Evolutionary conservation across 352 stramenopile species (phyloP).

Genomic region (Phytophthora colocasiae): DNA sequence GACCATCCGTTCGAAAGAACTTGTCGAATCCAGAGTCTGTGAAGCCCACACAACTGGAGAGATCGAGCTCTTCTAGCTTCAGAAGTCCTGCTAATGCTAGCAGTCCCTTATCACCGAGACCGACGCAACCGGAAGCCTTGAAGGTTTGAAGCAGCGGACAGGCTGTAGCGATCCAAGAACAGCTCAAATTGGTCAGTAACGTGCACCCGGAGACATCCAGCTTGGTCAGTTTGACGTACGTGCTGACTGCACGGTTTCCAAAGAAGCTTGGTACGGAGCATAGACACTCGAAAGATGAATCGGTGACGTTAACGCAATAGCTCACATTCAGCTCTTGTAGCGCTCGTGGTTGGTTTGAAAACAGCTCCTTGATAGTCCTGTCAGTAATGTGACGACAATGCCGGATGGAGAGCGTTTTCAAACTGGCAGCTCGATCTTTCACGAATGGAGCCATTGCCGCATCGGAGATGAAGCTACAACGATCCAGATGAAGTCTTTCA

Average conservation of each 20-base stretch:
- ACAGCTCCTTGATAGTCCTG: slow-evolving; percentile 53
- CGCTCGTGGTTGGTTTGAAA: slow-evolving; percentile 48
- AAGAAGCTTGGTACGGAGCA: slow-evolving; percentile 61
- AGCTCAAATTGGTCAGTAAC: slow-evolving; percentile 60
- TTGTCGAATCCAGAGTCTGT: slow-evolving; percentile 51
- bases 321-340: slow-evolving; percentile 72
- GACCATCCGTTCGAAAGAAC: slow-evolving; percentile 53
- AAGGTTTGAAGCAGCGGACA: slow-evolving; percentile 64
- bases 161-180: slow-evolving; percentile 65
- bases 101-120: slow-evolving; percentile 68
- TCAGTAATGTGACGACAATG: slow-evolving; percentile 48
- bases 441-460: slow-evolving; percentile 45
- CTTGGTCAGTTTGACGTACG: slow-evolving; percentile 49
- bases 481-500: slow-evolving; percentile 52
- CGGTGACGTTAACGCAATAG: slow-evolving; percentile 54
- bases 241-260: slow-evolving; percentile 48
- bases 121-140: slow-evolving; percentile 47
- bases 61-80: slow-evolving; percentile 59
- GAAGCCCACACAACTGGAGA: slow-evolving; percentile 56
- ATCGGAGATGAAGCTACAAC: slow-evolving; percentile 55
- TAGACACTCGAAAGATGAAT: slow-evolving; percentile 65
- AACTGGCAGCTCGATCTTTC: slow-evolving; percentile 32
- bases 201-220: slow-evolving; percentile 69
- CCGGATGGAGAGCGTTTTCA: slow-evolving; percentile 57
- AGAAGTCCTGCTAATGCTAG: slow-evolving; percentile 55